These are phyloP conservation scores for Tuber magnatum DNA, from an alignment of 495 filamentous ascomycete genomes.

Conservation along the genomic window DNA sequence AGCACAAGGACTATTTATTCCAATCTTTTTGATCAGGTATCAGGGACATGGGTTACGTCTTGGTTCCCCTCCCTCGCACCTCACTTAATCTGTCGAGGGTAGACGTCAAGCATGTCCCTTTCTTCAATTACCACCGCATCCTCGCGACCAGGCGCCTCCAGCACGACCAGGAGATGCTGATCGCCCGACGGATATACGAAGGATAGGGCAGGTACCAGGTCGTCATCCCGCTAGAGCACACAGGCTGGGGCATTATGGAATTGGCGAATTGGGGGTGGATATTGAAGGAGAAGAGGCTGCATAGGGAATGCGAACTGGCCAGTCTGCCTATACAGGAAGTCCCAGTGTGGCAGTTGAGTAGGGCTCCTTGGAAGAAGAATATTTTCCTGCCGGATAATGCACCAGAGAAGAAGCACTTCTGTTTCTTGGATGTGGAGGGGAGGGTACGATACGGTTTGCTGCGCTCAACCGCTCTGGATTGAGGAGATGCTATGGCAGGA, in stretches of 20 bases:
- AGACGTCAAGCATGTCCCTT: constrained; percentile 67
- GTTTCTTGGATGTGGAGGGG: constrained; percentile 86
- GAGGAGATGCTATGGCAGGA: constrained; percentile 90
- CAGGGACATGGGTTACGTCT: no score
- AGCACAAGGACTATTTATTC: no score
- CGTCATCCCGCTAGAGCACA: constrained; percentile 76
- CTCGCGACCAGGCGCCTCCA: constrained; percentile 63
- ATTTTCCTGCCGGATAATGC: constrained; percentile 89
- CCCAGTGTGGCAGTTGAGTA: constrained; percentile 69
- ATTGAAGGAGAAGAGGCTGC: constrained; percentile 57
- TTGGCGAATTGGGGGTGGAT: constrained; percentile 91
- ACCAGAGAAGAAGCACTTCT: constrained; percentile 74
- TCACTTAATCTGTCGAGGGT: constrained; percentile 55
- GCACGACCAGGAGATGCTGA: constrained; percentile 91
- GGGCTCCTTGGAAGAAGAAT: constrained; percentile 93
- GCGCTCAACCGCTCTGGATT: constrained; percentile 84
- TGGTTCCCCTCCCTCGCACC: no score
- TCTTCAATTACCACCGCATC: constrained; percentile 90
- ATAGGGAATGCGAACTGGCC: constrained; percentile 52
- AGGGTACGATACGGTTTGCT: constrained; percentile 67
- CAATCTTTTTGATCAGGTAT: no score
- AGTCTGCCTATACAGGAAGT: constrained; percentile 61
- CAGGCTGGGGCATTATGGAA: constrained; percentile 54
- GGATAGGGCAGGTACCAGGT: constrained; percentile 86
- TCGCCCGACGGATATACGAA: constrained; percentile 82